A percentile compares a stretch with the other conserved stretches of the same genome.
phyloP scores from a whole-genome alignment of 352 stramenopile genomes.

The Aphanomyces invadans region DNA sequence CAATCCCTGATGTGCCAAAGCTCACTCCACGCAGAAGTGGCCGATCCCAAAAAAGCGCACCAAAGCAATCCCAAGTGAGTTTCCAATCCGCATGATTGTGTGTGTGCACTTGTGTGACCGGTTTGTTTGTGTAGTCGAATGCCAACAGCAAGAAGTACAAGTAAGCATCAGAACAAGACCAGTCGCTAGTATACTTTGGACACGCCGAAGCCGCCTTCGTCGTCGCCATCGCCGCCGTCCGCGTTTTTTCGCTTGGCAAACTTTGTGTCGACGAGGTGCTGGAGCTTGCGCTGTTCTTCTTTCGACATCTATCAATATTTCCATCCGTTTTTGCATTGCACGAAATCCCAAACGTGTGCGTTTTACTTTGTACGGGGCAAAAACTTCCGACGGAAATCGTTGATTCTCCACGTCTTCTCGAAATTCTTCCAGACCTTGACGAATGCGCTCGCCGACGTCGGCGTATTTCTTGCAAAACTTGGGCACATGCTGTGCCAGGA shows the following conservation, averaged over 20 bases:
- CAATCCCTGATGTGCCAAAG: no score
- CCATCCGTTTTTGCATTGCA: no score
- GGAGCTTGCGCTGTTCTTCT: conserved; percentile 67
- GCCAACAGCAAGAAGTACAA: no score
- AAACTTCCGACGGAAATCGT: conserved; percentile 90
- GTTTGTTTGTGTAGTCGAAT: no score
- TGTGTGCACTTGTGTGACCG: no score
- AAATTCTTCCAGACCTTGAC: conserved; percentile 92
- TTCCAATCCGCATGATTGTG: no score
- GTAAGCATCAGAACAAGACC: neutral
- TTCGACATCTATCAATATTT: conserved; percentile 66
- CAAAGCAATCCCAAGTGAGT: no score
- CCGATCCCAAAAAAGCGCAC: no score
- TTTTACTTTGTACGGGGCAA: conserved; percentile 92
- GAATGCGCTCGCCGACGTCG: conserved; percentile 89
- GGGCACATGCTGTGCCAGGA: conserved; percentile 89
- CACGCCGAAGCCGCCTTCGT: conserved; percentile 40
- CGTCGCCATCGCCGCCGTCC: conserved; percentile 27
- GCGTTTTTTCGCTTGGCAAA: conserved; percentile 36
- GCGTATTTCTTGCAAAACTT: conserved; percentile 99
- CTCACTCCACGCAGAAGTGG: no score
- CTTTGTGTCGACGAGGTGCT: conserved; percentile 46
- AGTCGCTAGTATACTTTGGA: conserved; percentile 68
- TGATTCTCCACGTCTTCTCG: conserved; percentile 94
- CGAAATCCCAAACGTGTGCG: no score